Evolutionary conservation across 1,284 basidiomycete genomes (phyloP), one percentile per base, ranked within the genome.

Genomic region (Stygiomarasmius scandens): DNA sequence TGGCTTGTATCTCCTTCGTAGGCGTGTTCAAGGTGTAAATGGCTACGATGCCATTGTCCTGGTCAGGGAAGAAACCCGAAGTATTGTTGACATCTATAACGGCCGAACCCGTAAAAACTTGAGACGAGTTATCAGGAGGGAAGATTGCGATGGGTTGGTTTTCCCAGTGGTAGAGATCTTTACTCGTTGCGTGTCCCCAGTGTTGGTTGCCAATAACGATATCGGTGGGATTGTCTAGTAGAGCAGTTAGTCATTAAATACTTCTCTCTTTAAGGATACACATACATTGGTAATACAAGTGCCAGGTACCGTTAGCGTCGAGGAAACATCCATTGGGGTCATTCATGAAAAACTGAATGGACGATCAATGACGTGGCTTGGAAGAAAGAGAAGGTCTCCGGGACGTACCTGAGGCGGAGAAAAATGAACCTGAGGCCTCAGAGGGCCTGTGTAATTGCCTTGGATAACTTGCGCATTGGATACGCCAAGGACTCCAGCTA

Each of bases 131-230:
- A 53, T 69, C 64, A 58, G 71, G 68, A 63, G 59, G 69, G 25
- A 49, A 44, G 51, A 69, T 59, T 2, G 70, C 71, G 51, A 71
- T 70, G 27, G 72, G 72, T 55, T 75, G 66, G 55, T 77, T 76
- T 52, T 67, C 65, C 76, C 75, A 78, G 51, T 66, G 63, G 56
- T 73, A 76, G n/a, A 75, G 61, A 61, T 77, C 74, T 11, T 61
- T 64, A 20, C 70, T 72, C 12, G 74, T 74, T 14, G 76, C 75
- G 52, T 77, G 75, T 54, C 74, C 74, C 75, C 76, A 77, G 61
- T 76, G 73, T 60, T 75, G 73, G 58, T 75, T 75, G 3, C 74
- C 75, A 0, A 74, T 71, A 9, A 71, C 66, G n/a, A 70, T 54
- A 41, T 64, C 65, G 11, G 69, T 69, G 4, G 75, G 71, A 57